These are phyloP conservation scores for Globisporangium barbulae DNA, from an alignment of 352 stramenopile genomes.

Conservation along the genomic window DNA sequence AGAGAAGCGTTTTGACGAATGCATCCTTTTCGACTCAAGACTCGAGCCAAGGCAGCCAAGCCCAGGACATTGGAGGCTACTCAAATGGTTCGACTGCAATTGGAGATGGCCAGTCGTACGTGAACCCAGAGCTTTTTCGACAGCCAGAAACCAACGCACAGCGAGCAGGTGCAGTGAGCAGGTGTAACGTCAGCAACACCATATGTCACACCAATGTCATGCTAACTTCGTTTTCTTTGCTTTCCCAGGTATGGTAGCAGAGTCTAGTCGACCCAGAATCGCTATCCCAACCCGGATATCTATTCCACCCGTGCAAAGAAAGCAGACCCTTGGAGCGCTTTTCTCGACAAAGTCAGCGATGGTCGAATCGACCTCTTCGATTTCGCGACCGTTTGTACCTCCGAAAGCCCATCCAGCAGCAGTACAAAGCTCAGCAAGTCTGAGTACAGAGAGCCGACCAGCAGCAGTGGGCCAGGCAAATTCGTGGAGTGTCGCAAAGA, in stretches of 20 bases:
- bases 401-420: conserved; percentile 20
- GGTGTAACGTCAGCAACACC: background rate
- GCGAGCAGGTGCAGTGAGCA: conserved; percentile 17
- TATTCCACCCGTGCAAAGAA: conserved; percentile 21
- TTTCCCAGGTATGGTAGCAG: background rate
- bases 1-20: conserved; percentile 21
- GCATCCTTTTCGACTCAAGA: background rate
- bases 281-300: background rate
- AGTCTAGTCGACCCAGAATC: background rate
- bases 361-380: conserved; percentile 63
- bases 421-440: background rate
- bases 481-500: conserved; percentile 32
- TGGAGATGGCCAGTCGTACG: conserved; percentile 78
- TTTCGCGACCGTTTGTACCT: conserved; percentile 53
- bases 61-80: background rate
- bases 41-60: conserved; percentile 9
- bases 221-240: background rate
- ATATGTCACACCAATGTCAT: background rate
- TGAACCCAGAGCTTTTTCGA: conserved; percentile 64
- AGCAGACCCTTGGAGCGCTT: conserved; percentile 50
- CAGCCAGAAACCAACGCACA: conserved; percentile 14
- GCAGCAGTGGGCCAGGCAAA: conserved; percentile 15
- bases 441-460: background rate
- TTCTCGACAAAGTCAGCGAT: conserved; percentile 57
- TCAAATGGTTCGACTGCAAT: conserved; percentile 31